Conservation (phyloP, 164 flowering plant genomes). For the Paratinospora sagittata region DNA sequence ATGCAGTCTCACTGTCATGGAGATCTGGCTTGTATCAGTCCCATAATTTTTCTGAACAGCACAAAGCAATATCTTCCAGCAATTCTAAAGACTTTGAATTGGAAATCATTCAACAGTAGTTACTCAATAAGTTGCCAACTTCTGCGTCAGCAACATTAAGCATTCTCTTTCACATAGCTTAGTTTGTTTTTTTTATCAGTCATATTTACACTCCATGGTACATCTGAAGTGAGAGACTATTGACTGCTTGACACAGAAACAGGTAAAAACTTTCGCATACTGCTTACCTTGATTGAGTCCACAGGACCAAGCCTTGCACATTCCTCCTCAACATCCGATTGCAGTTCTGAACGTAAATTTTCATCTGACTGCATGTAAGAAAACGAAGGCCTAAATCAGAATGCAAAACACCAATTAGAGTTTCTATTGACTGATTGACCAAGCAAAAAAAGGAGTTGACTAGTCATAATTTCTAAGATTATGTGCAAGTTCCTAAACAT, state of each 20-base stretch:
- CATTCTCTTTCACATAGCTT: neutral
- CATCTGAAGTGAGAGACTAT: neutral
- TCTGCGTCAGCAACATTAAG: neutral
- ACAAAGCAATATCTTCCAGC: too few species aligned
- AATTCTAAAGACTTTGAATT: too few species aligned
- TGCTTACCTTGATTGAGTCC: constrained; percentile 66
- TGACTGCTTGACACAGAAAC: neutral
- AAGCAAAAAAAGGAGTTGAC: neutral
- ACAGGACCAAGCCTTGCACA: constrained; percentile 80
- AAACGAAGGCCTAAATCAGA: too few species aligned
- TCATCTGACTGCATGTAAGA: constrained; percentile 70
- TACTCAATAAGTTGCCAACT: too few species aligned
- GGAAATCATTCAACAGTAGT: too few species aligned
- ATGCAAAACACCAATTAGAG: too few species aligned
- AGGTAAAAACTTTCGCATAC: neutral
- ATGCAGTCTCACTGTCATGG: neutral
- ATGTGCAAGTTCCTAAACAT: neutral
- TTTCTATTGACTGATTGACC: neutral
- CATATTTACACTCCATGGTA: neutral
- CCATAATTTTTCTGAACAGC: too few species aligned
- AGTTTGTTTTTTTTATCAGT: neutral
- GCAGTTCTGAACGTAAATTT: constrained; percentile 55
- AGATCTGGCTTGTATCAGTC: neutral
- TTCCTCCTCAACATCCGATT: constrained; percentile 77
- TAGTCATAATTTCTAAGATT: neutral